These are phyloP conservation scores for Podila clonocystis DNA, from an alignment of 192 early-diverging fungal genomes.

Conservation along the genomic window DNA sequence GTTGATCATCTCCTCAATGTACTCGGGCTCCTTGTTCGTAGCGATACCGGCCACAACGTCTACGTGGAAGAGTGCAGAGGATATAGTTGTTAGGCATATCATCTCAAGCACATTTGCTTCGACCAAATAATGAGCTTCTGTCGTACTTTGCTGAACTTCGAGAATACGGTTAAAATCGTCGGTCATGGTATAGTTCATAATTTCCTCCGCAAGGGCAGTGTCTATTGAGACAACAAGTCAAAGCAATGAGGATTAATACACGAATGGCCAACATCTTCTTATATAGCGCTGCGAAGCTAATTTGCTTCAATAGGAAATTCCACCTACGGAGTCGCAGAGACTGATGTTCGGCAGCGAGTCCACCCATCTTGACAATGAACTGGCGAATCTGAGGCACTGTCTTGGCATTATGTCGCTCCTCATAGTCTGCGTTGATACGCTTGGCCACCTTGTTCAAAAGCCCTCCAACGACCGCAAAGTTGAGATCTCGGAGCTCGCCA, in stretches of 20 bases:
- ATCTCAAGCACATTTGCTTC: neutral
- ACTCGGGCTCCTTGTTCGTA: conserved; percentile 74
- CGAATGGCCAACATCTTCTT: conserved; percentile 7
- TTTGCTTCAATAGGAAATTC: conserved; percentile 3
- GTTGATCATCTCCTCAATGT: conserved; percentile 89
- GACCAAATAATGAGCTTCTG: no score
- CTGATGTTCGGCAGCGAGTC: conserved; percentile 88
- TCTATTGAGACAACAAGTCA: conserved; percentile 53
- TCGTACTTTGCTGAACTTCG: conserved; percentile 90
- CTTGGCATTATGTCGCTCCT: conserved; percentile 89
- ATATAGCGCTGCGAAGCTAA: no score
- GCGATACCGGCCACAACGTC: conserved; percentile 79
- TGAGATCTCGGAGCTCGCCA: conserved; percentile 83
- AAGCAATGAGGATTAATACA: neutral
- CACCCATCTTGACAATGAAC: conserved; percentile 89
- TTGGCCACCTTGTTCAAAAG: conserved; percentile 85
- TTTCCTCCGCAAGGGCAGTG: conserved; percentile 82
- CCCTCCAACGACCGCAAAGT: conserved; percentile 91
- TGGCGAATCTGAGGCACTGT: conserved; percentile 93
- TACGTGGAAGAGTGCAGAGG: conserved; percentile 42
- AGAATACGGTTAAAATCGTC: conserved; percentile 85
- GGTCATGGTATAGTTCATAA: conserved; percentile 81
- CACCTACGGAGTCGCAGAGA: conserved; percentile 77
- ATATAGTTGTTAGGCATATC: neutral
- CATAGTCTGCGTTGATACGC: conserved; percentile 88